Evolutionary conservation across 1,284 basidiomycete species (phyloP).

Genomic region (Ustilago loliicola): DNA sequence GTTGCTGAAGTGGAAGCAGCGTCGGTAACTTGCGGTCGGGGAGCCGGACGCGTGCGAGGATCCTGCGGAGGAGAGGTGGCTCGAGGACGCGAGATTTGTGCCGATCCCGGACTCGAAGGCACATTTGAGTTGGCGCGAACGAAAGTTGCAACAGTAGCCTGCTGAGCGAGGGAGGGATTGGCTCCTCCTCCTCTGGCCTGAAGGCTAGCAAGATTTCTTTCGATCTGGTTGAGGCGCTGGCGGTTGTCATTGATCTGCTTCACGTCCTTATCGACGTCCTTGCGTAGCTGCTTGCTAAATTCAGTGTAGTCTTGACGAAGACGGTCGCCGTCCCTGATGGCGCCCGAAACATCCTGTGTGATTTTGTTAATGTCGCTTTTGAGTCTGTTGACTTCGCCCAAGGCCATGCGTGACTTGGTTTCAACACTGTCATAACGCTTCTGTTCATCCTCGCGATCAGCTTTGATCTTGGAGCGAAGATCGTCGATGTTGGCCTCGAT

Average conservation of each 20-base stretch:
- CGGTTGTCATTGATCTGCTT: slow-evolving; percentile 19
- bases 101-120: slow-evolving; percentile 15
- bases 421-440: slow-evolving; percentile 15
- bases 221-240: slow-evolving; percentile 17
- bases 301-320: slow-evolving; percentile 9
- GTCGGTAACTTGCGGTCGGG: slow-evolving; percentile 4
- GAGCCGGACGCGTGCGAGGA: slow-evolving; percentile 12
- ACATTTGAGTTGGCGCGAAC: slow-evolving; percentile 5
- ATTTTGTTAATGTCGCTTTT: slow-evolving; percentile 22
- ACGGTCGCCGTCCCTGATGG: slow-evolving; percentile 17
- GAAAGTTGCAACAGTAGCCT: background rate
- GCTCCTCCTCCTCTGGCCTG: slow-evolving; percentile 1
- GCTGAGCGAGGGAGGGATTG: background rate
- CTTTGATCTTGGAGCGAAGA: slow-evolving; percentile 2
- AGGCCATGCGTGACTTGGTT: background rate
- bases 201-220: slow-evolving; percentile 2
- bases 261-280: slow-evolving; percentile 41
- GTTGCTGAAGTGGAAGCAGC: slow-evolving; percentile 3
- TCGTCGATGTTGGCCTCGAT: slow-evolving; percentile 23
- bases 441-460: slow-evolving; percentile 18
- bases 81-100: background rate
- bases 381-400: slow-evolving; percentile 6
- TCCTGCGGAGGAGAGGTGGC: slow-evolving; percentile 16
- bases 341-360: slow-evolving; percentile 15
- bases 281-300: slow-evolving; percentile 10